phyloP scores from a whole-genome alignment of 2,329 filamentous ascomycete species.

The Aspergillus tubingensis region DNA sequence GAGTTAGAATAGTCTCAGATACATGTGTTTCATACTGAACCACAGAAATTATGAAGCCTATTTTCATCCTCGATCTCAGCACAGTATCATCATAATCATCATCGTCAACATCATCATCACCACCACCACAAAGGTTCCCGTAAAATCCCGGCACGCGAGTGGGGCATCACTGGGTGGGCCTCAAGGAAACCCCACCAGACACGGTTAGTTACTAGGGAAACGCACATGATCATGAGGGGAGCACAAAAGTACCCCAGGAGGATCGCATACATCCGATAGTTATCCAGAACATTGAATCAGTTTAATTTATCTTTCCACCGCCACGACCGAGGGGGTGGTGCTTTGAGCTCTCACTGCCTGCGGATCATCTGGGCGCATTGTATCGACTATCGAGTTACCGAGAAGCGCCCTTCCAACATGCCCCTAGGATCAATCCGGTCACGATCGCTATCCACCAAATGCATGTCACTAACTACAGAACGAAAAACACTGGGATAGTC shows the following conservation, averaged over 20 bases:
- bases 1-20: not conserved
- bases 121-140: conserved; percentile 12
- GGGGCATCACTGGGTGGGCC: conserved; percentile 11
- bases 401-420: not conserved
- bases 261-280: not conserved
- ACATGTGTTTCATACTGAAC: not conserved
- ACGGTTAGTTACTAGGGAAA: conserved; percentile 26
- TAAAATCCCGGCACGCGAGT: conserved; percentile 21
- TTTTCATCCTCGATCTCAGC: not conserved
- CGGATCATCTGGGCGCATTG: not conserved
- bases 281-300: not conserved
- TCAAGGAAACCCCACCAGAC: conserved; percentile 10
- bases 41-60: not conserved
- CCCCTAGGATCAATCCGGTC: not conserved
- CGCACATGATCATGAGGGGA: conserved; percentile 19
- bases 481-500: too few relatives aligned
- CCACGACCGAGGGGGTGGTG: too few relatives aligned
- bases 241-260: conserved; percentile 9
- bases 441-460: not conserved
- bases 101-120: not conserved
- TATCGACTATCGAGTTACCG: not conserved
- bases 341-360: not conserved
- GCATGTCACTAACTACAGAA: not conserved
- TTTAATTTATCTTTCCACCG: not conserved
- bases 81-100: not conserved